Evolutionary conservation across 768 basidiomycete genomes (phyloP).

Genomic region (Lactarius hengduanensis): DNA sequence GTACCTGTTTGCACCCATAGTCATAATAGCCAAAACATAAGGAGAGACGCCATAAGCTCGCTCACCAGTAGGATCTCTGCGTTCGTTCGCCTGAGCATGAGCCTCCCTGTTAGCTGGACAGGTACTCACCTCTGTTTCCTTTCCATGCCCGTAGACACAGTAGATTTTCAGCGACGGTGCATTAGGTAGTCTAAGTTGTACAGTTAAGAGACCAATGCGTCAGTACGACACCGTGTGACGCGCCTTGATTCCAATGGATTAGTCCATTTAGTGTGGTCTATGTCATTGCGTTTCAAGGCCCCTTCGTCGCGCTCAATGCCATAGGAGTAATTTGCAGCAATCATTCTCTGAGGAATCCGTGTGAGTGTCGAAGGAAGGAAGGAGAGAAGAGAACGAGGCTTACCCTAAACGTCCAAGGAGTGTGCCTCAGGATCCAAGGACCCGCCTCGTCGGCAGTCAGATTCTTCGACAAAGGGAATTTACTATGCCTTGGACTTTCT

Average conservation of each 20-base stretch:
- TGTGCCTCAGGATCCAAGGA: conserved; percentile 79
- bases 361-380: not conserved
- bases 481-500: conserved; percentile 4
- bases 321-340: conserved; percentile 80
- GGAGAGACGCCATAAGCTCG: not conserved
- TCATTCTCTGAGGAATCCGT: conserved; percentile 59
- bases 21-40: not conserved
- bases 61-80: conserved; percentile 82
- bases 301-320: conserved; percentile 79
- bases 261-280: conserved; percentile 83
- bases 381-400: conserved; percentile 17
- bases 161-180: conserved; percentile 92
- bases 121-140: conserved; percentile 79
- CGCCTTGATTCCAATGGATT: conserved; percentile 82
- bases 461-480: conserved; percentile 43
- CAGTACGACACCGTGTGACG: not conserved
- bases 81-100: conserved; percentile 1
- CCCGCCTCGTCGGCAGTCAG: conserved; percentile 77
- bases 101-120: conserved; percentile 16
- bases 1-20: conserved; percentile 52
- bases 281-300: conserved; percentile 60
- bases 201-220: conserved; percentile 1
- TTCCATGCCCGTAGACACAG: conserved; percentile 94
- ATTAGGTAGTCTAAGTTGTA: conserved; percentile 62
- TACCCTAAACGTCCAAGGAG: conserved; percentile 79